Percentiles rank a stretch among this genome's conserved stretches.
phyloP scores from a whole-genome alignment of 371 early-diverging fungal genomes.

The Synchytrium microbalum region DNA sequence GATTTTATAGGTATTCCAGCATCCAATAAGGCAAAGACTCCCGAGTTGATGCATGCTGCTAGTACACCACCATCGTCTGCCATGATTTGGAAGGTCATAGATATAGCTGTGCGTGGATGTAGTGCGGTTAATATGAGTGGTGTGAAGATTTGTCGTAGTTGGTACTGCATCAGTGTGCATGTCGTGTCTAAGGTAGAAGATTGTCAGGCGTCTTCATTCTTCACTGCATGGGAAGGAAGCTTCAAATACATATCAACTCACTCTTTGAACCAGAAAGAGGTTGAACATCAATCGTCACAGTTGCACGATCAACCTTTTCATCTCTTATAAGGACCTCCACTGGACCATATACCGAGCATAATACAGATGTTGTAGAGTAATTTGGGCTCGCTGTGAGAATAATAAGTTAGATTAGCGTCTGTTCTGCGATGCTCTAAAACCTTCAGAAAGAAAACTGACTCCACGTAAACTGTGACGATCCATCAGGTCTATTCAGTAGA shows the following conservation, averaged over 20 bases:
- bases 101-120: conserved; percentile 83
- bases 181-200: conserved; percentile 60
- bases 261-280: conserved; percentile 56
- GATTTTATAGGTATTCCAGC: conserved; percentile 82
- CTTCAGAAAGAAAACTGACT: conserved; percentile 33
- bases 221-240: too few species aligned
- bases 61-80: conserved; percentile 80
- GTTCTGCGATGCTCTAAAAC: background rate
- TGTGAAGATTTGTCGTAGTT: conserved; percentile 61
- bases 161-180: conserved; percentile 10
- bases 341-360: conserved; percentile 83
- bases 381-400: background rate
- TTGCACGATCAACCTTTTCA: conserved; percentile 80
- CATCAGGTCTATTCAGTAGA: conserved; percentile 66
- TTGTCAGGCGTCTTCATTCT: too few species aligned
- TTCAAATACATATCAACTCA: background rate
- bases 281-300: conserved; percentile 68
- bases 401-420: background rate
- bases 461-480: conserved; percentile 70
- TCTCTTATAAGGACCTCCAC: conserved; percentile 73
- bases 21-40: conserved; percentile 75
- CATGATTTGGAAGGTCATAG: conserved; percentile 73
- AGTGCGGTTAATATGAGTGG: conserved; percentile 63
- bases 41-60: conserved; percentile 76
- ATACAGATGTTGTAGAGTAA: conserved; percentile 48